Evolutionary conservation across 148 eudicot species (phyloP).

Genomic region (Fagopyrum esculentum): DNA sequence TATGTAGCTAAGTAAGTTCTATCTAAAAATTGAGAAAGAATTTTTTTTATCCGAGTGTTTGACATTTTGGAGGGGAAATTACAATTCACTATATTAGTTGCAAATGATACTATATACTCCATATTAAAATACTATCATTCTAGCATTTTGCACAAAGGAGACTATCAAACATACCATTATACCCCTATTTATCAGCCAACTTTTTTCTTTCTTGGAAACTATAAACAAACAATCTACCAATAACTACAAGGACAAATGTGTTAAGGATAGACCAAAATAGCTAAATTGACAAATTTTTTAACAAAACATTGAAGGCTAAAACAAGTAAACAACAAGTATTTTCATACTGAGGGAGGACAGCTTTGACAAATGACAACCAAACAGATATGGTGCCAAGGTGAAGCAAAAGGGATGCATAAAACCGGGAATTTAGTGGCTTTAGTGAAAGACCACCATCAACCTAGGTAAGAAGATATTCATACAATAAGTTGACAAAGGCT

Average conservation of each 20-base stretch:
- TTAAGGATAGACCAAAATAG: no score
- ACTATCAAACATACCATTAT: no score
- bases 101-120: not conserved
- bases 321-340: no score
- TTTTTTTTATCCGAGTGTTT: not conserved
- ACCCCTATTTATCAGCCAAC: no score
- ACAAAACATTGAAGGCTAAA: no score
- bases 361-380: not conserved
- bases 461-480: not conserved
- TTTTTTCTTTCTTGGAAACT: no score
- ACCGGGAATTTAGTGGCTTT: not conserved
- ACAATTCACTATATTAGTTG: not conserved
- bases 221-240: no score
- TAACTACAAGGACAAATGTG: no score
- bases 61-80: not conserved
- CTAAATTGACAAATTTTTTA: no score
- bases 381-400: not conserved
- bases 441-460: not conserved
- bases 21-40: not conserved
- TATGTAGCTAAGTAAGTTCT: not conserved
- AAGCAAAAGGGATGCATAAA: not conserved
- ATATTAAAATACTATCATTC: not conserved
- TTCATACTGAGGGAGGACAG: no score
- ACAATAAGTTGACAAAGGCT: not conserved
- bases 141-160: no score